A percentile compares a stretch with the other conserved stretches of the same genome.
Conservation (phyloP, 1,284 basidiomycete species). For the Ustilago esculenta region DNA sequence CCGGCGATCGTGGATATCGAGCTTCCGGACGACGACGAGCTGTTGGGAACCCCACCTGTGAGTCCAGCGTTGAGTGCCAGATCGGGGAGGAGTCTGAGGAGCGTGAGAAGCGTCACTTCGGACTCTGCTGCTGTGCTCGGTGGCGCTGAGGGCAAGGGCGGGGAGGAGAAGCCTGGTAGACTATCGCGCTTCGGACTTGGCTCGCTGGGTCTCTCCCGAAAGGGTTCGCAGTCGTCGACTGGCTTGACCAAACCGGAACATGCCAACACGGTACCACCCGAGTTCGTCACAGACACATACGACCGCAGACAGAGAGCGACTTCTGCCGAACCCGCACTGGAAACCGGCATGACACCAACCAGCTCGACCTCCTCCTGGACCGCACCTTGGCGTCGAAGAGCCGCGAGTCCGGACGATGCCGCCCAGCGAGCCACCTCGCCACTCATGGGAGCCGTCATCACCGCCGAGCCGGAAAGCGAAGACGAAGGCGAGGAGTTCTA, state of each 20-base stretch:
- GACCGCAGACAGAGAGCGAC: slow-evolving; percentile 10
- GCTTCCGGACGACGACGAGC: slow-evolving; percentile 76
- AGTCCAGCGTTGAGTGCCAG: slow-evolving; percentile 91
- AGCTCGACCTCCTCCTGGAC: slow-evolving; percentile 35
- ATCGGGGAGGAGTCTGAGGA: slow-evolving; percentile 72
- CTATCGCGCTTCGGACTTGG: slow-evolving; percentile 53
- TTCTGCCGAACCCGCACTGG: slow-evolving; percentile 24
- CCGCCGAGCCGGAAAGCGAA: slow-evolving; percentile 39
- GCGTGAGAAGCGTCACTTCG: slow-evolving; percentile 34
- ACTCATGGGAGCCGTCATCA: slow-evolving; percentile 49
- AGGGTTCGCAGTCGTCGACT: slow-evolving; percentile 10
- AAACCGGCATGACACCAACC: background rate
- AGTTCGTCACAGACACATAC: background rate
- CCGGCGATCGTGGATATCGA: slow-evolving; percentile 74
- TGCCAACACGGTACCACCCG: slow-evolving; percentile 11
- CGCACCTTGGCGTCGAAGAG: slow-evolving; percentile 46
- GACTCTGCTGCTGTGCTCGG: slow-evolving; percentile 9
- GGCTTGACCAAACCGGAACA: slow-evolving; percentile 1
- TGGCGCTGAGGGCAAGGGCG: slow-evolving; percentile 7
- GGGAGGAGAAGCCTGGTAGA: slow-evolving; percentile 23
- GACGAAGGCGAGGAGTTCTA: slow-evolving; percentile 49
- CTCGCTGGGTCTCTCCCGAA: slow-evolving; percentile 32
- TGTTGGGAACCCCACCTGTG: slow-evolving; percentile 76
- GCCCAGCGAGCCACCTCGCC: slow-evolving; percentile 37
- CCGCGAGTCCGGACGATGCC: slow-evolving; percentile 30